Evolutionary conservation across 495 filamentous ascomycete species (phyloP).

Genomic region (Aspergillus panamensis): DNA sequence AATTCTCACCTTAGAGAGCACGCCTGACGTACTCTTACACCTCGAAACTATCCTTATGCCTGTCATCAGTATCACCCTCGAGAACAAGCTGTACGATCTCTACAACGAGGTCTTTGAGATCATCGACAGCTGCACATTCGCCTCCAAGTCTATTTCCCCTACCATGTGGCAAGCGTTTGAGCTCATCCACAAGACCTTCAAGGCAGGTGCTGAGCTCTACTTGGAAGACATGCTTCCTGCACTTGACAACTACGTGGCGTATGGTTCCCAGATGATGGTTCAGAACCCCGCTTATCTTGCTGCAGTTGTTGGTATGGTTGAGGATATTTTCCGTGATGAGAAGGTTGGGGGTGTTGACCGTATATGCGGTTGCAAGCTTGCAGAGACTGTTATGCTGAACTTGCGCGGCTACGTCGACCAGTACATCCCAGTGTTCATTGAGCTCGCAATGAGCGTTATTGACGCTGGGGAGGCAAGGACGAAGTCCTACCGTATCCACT

Average conservation of each 20-base stretch:
- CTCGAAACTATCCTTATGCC: constrained; percentile 96
- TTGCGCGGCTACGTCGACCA: constrained; percentile 86
- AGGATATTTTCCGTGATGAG: constrained; percentile 71
- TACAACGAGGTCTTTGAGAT: constrained; percentile 99
- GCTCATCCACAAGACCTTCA: constrained; percentile 94
- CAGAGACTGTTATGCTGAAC: constrained; percentile 94
- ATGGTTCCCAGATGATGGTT: constrained; percentile 72
- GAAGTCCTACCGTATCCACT: constrained; percentile 88
- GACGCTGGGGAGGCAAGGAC: constrained; percentile 63
- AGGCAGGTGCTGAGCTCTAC: constrained; percentile 92
- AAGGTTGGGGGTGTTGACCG: constrained; percentile 93
- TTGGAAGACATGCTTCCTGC: constrained; percentile 99
- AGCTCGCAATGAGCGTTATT: constrained; percentile 81
- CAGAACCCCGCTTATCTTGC: constrained; percentile 82
- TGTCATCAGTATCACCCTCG: constrained; percentile 89
- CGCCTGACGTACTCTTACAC: constrained; percentile 87
- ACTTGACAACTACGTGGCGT: constrained; percentile 93
- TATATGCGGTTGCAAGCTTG: constrained; percentile 98
- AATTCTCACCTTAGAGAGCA: constrained; percentile 94
- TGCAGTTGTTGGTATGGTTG: constrained; percentile 81
- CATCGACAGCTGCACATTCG: constrained; percentile 98
- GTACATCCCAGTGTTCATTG: constrained; percentile 80
- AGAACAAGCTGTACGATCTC: constrained; percentile 95
- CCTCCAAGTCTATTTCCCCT: constrained; percentile 88
- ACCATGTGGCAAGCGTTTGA: constrained; percentile 99